These are phyloP conservation scores for Piper betle DNA, from an alignment of 164 flowering plant genomes.

Conservation along the genomic window DNA sequence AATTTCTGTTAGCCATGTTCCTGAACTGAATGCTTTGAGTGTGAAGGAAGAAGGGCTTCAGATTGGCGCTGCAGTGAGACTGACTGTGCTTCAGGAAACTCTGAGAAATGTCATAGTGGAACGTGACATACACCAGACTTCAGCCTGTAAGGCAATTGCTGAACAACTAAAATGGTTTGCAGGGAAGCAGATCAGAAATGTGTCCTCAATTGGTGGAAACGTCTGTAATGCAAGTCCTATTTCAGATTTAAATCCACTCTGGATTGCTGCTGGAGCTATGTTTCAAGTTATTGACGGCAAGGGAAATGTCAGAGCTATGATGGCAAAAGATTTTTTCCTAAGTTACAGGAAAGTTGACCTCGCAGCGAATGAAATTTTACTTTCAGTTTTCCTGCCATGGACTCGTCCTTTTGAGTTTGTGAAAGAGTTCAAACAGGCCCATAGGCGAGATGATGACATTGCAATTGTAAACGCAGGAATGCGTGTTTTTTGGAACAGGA, in stretches of 20 bases:
- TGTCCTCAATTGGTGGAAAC: constrained; percentile 95
- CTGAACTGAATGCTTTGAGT: constrained; percentile 58
- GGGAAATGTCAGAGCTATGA: constrained; percentile 42
- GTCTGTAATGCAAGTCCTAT: constrained; percentile 98
- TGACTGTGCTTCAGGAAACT: constrained; percentile 42
- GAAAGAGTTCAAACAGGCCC: constrained; percentile 97
- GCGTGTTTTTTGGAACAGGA: constrained; percentile 65
- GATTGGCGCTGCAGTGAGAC: constrained; percentile 76
- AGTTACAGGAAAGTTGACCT: constrained; percentile 89
- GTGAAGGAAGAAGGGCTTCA: constrained; percentile 71
- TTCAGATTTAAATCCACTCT: constrained; percentile 94
- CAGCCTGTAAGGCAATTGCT: constrained; percentile 69
- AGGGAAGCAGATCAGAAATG: constrained; percentile 88
- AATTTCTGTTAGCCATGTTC: constrained; percentile 52
- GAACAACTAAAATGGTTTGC: constrained; percentile 98
- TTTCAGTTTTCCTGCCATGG: constrained; percentile 85
- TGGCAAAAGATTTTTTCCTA: constrained; percentile 72
- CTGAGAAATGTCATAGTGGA: constrained; percentile 35
- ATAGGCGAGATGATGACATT: constrained; percentile 95
- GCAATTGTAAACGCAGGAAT: constrained; percentile 97
- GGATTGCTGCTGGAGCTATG: constrained; percentile 87
- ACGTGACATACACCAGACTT: constrained; percentile 57
- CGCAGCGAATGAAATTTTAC: constrained; percentile 53
- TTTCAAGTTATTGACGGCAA: constrained; percentile 48
- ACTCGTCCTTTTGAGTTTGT: constrained; percentile 69